Percentiles rank a stretch among this genome's conserved stretches.
Evolutionary conservation across 148 eudicot species (phyloP).

Genomic region (Amaranthus cruentus): DNA sequence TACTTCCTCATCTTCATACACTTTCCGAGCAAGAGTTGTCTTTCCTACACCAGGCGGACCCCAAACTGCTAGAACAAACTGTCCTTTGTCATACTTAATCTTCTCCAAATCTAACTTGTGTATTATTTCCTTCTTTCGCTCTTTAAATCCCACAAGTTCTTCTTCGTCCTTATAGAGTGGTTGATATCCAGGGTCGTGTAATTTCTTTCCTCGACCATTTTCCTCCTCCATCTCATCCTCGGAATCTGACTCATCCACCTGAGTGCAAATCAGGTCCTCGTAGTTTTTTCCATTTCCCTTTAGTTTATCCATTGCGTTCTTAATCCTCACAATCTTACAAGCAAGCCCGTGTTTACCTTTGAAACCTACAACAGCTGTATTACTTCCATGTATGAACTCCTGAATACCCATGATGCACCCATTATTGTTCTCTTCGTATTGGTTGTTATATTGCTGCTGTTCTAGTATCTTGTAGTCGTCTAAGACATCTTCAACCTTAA

Average conservation of each 20-base stretch:
- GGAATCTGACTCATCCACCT: not conserved
- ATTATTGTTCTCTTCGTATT: not conserved
- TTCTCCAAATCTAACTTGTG: not conserved
- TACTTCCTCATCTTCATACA: not conserved
- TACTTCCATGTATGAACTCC: not conserved
- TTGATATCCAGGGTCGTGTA: not conserved
- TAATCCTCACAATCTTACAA: not conserved
- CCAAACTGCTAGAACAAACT: slow-evolving; percentile 3
- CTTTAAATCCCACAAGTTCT: not conserved
- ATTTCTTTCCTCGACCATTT: not conserved
- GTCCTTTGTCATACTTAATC: not conserved
- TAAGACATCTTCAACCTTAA: not conserved
- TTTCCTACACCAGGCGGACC: not conserved
- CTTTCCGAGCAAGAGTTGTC: slow-evolving; percentile 4
- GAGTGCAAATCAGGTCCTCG: not conserved
- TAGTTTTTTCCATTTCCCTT: slow-evolving; percentile 2
- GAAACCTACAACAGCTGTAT: not conserved
- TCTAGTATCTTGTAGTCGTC: not conserved
- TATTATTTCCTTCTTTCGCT: not conserved
- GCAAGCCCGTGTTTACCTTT: slow-evolving; percentile 1
- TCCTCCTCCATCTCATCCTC: too few relatives aligned
- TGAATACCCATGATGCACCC: not conserved
- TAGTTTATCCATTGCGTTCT: not conserved
- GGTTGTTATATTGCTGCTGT: not conserved
- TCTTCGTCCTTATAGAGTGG: slow-evolving; percentile 3